phyloP scores from a whole-genome alignment of 441 rosid genomes.

The Jatropha multifida region DNA sequence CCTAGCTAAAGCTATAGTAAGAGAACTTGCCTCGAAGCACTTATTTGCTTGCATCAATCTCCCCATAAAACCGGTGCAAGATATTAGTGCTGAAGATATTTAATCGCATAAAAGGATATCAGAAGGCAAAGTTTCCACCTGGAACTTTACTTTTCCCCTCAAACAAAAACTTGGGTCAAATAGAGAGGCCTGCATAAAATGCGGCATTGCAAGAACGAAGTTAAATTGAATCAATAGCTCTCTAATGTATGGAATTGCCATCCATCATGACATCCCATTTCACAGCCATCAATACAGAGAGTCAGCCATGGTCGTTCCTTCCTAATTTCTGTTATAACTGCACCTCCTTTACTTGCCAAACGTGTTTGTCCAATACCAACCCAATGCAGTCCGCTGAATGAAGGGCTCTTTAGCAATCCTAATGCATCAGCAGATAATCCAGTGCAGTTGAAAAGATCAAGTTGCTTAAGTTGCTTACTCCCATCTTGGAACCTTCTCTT shows the following conservation, averaged over 20 bases:
- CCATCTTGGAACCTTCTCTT: slow-evolving; percentile 36
- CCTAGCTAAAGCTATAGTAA: too few relatives aligned
- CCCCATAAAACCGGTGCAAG: too few relatives aligned
- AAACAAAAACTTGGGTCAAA: neutral
- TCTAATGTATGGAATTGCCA: slow-evolving; percentile 50
- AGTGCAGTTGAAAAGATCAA: slow-evolving; percentile 56
- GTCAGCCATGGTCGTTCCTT: slow-evolving; percentile 60
- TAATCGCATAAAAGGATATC: neutral
- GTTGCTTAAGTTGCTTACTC: slow-evolving; percentile 43
- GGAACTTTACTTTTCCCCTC: neutral
- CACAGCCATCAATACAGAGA: slow-evolving; percentile 59
- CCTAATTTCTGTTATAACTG: slow-evolving; percentile 19
- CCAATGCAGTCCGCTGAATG: slow-evolving; percentile 57
- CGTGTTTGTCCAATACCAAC: slow-evolving; percentile 52
- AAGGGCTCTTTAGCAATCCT: slow-evolving; percentile 43
- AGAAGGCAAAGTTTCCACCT: neutral
- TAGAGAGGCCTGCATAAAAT: neutral
- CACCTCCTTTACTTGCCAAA: slow-evolving; percentile 32
- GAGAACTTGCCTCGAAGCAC: too few relatives aligned
- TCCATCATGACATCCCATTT: slow-evolving; percentile 66
- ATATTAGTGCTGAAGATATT: too few relatives aligned
- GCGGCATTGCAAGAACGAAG: neutral
- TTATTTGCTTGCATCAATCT: too few relatives aligned
- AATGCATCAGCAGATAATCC: slow-evolving; percentile 43
- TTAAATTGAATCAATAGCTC: neutral